Evolutionary conservation across 2,329 filamentous ascomycete genomes (phyloP), one percentile per base, ranked within the genome.

Genomic region (Penicillium janthinellum): DNA sequence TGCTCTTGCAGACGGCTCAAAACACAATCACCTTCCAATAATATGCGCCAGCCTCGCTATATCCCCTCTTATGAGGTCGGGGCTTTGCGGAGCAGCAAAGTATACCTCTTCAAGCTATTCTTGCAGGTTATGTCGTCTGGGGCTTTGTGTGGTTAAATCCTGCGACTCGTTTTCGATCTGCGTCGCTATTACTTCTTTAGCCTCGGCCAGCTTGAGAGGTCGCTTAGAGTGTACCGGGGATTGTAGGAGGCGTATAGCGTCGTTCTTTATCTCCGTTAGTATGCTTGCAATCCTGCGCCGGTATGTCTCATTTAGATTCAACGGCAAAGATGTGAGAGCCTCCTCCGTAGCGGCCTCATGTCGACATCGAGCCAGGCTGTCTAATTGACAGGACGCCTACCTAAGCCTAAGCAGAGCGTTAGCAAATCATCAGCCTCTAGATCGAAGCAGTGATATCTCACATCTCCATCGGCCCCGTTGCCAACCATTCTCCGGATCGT

Each of bases 81-180:
- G 56, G 22, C 12, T 70, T n/a, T 47, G 67, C 35, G 61, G 68
- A 15, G 66, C 63, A 56, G 75, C 70, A 66, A 77, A 78, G 54
- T 78, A 77, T 28, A 72, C 66, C 58, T 77, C 71, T 66, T 76
- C 70, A 25, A 78, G 60, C 74, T 73, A 78, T 57, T 74, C 62
- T 57, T 77, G 73, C 35, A 78, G 66, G 15, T 56, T 64, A 15
- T 64, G 63, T 5, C 55, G n/a, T n/a, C n/a, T 64, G 0, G 65
- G 15, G 17, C 31, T 64, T 50, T 70, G 67, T 15, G 51, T 60
- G 49, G 56, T 12, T 39, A 28, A 28, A 28, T 28, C 47, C 38
- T 10, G 1, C 5, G 47, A 22, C 6, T 12, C 10, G 39, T 22
- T 42, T 22, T 51, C 55, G 31, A 58, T 58, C 28, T 47, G 20